These are phyloP conservation scores for Diutina siamensis DNA, from an alignment of 1,139 yeast species.

Conservation along the genomic window DNA sequence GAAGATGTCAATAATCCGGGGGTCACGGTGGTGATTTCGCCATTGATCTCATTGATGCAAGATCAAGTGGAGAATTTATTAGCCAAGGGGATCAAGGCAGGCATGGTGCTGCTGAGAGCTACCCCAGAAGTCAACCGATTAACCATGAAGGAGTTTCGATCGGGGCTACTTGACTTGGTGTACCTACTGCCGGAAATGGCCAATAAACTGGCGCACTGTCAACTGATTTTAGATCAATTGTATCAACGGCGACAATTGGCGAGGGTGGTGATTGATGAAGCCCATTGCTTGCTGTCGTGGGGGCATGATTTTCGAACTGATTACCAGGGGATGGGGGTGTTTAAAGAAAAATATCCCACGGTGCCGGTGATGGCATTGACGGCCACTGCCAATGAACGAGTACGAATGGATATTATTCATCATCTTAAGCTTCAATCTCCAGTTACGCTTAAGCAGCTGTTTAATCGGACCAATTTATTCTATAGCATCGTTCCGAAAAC, in stretches of 20 bases:
- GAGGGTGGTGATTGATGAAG: slow-evolving; percentile 91
- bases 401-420: slow-evolving; percentile 73
- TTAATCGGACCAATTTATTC: slow-evolving; percentile 76
- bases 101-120: slow-evolving; percentile 78
- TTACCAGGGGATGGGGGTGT: slow-evolving; percentile 67
- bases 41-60: slow-evolving; percentile 92
- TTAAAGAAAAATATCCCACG: slow-evolving; percentile 62
- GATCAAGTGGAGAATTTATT: slow-evolving; percentile 85
- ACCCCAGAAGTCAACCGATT: slow-evolving; percentile 35
- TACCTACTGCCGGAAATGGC: slow-evolving; percentile 96
- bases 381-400: slow-evolving; percentile 94
- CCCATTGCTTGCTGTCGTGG: slow-evolving; percentile 98
- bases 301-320: slow-evolving; percentile 98
- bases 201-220: slow-evolving; percentile 62
- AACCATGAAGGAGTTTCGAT: slow-evolving; percentile 18
- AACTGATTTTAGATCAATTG: slow-evolving; percentile 47
- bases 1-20: slow-evolving; percentile 62
- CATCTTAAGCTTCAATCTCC: slow-evolving; percentile 50
- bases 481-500: slow-evolving; percentile 67
- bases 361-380: slow-evolving; percentile 94
- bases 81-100: slow-evolving; percentile 61
- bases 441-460: slow-evolving; percentile 59
- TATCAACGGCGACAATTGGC: slow-evolving; percentile 52
- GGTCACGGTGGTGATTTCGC: slow-evolving; percentile 86
- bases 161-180: slow-evolving; percentile 62